Conservation (phyloP, 352 stramenopile genomes). For the Pythium phragmiticola region DNA sequence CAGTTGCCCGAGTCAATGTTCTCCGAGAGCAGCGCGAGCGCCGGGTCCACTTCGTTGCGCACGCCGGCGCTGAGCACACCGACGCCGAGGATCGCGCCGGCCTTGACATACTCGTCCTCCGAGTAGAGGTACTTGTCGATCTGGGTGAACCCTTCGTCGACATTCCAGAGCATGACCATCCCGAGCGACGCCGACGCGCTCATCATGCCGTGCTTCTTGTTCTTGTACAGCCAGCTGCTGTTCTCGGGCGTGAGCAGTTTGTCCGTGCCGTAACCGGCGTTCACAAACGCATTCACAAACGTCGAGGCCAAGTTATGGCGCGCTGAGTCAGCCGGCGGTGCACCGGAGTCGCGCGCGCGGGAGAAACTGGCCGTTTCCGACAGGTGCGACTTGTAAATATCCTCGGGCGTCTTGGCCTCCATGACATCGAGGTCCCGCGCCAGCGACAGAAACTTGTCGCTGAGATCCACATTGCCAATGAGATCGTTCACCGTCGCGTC, state of each 20-base stretch:
- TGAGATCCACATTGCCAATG: conserved; percentile 97
- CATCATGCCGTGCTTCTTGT: conserved; percentile 99
- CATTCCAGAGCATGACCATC: conserved; percentile 99
- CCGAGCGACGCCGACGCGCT: conserved; percentile 96
- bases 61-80: conserved; percentile 94
- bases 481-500: conserved; percentile 91
- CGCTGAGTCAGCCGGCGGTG: conserved; percentile 93
- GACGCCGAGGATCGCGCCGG: conserved; percentile 96
- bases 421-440: conserved; percentile 97
- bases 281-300: conserved; percentile 99
- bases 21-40: conserved; percentile 95
- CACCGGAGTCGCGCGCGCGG: conserved; percentile 60
- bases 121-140: conserved; percentile 99
- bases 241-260: conserved; percentile 93
- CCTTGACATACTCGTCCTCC: conserved; percentile 97
- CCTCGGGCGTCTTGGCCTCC: conserved; percentile 95
- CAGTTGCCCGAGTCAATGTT: conserved; percentile 95
- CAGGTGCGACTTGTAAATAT: conserved; percentile 99
- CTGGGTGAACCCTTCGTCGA: conserved; percentile 98
- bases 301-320: conserved; percentile 98
- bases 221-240: conserved; percentile 99
- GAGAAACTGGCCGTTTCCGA: conserved; percentile 92
- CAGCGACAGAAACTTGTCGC: conserved; percentile 95
- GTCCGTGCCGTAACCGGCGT: conserved; percentile 97
- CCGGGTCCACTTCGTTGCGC: conserved; percentile 97